Percentiles rank a stretch among this genome's conserved stretches.
phyloP scores from a whole-genome alignment of 345 rosid species.

The Boechera retrofracta region DNA sequence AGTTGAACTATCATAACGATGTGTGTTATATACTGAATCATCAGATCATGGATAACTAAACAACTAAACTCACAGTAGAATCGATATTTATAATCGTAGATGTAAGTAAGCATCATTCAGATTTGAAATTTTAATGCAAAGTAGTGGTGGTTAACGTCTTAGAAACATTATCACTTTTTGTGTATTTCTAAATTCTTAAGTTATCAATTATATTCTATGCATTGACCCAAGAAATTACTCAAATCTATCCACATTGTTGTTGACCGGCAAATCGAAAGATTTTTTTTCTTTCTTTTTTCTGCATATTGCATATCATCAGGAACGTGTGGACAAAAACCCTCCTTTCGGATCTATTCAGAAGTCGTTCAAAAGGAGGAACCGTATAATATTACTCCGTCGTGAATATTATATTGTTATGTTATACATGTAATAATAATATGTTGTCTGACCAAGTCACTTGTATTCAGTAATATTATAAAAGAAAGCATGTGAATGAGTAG shows the following conservation, averaged over 20 bases:
- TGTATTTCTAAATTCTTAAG: background rate
- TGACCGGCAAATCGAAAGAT: conserved; percentile 3
- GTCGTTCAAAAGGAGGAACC: background rate
- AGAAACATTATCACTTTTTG: background rate
- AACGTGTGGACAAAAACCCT: background rate
- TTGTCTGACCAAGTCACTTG: background rate
- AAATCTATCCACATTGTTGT: conserved; percentile 22
- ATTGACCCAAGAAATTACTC: conserved; percentile 29
- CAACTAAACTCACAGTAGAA: background rate
- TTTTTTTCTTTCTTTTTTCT: background rate
- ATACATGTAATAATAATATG: background rate
- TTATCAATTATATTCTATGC: conserved; percentile 2
- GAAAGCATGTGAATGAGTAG: too few species aligned
- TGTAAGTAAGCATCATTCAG: background rate
- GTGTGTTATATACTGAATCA: too few species aligned
- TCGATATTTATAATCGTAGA: background rate
- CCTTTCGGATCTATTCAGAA: too few species aligned
- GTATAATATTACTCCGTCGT: background rate
- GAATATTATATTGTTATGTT: background rate
- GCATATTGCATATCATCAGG: background rate
- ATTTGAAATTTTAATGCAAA: background rate
- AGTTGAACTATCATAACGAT: too few species aligned
- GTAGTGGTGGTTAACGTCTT: background rate
- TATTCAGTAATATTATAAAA: background rate
- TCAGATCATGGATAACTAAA: too few species aligned